phyloP scores from a whole-genome alignment of 169 alveolate species.

The Plasmodium cynomolgi region DNA sequence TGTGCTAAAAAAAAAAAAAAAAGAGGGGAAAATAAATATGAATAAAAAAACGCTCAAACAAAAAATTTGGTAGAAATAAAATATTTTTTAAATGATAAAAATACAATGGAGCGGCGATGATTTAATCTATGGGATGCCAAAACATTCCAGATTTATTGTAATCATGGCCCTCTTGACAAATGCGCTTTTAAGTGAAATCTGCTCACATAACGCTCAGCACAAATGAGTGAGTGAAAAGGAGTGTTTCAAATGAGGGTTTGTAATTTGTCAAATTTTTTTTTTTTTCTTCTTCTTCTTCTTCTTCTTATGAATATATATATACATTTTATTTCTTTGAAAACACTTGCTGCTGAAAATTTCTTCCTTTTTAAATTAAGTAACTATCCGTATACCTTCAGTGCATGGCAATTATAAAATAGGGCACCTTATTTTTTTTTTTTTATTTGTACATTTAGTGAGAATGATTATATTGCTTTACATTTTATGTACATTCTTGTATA shows the following conservation, averaged over 20 bases:
- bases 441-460: neutral
- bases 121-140: neutral
- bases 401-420: neutral
- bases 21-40: neutral
- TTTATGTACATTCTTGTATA: neutral
- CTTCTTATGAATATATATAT: neutral
- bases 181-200: neutral
- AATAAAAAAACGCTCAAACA: neutral
- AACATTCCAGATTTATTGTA: neutral
- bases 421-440: neutral
- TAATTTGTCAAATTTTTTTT: neutral
- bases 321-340: neutral
- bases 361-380: neutral
- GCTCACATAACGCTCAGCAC: neutral
- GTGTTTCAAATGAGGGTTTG: neutral
- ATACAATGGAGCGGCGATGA: neutral
- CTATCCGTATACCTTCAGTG: neutral
- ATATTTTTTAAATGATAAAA: neutral
- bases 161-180: neutral
- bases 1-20: neutral
- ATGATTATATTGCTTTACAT: neutral
- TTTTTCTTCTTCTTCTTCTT: neutral
- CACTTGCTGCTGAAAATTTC: neutral
- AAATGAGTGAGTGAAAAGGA: neutral
- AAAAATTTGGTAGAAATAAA: constrained; percentile 1